These are phyloP conservation scores for Cyberlindnera nakhonratchasimensis DNA, from an alignment of 805 yeast genomes.

Conservation along the genomic window DNA sequence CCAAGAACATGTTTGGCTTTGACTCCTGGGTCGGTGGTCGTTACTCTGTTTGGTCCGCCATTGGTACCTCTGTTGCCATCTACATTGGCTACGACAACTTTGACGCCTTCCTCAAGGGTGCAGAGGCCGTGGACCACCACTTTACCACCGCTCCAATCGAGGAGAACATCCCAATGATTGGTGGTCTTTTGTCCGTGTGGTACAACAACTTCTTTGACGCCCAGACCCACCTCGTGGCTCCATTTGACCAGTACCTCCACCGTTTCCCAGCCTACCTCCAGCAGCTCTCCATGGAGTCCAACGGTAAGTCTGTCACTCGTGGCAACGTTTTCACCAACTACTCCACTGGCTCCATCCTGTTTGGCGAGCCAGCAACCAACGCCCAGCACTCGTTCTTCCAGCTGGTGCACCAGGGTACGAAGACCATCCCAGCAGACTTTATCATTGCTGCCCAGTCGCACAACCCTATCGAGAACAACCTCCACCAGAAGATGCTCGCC, in stretches of 20 bases:
- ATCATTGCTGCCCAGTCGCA: constrained; percentile 96
- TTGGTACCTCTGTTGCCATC: constrained; percentile 92
- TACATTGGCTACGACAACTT: constrained; percentile 96
- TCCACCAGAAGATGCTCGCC: constrained; percentile 98
- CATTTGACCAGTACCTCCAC: constrained; percentile 98
- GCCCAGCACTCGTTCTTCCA: constrained; percentile 99
- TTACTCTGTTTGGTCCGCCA: constrained; percentile 99
- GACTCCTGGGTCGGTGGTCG: constrained; percentile 99
- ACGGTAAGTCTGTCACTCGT: constrained; percentile 96
- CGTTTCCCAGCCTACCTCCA: constrained; percentile 99
- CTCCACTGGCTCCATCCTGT: constrained; percentile 92
- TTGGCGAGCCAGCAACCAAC: constrained; percentile 98
- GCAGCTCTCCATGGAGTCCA: constrained; percentile 98
- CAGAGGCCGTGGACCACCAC: constrained; percentile 94
- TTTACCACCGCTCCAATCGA: constrained; percentile 81
- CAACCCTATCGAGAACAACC: constrained; percentile 91
- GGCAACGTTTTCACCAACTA: constrained; percentile 87
- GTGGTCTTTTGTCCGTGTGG: constrained; percentile 95
- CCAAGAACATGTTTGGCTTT: constrained; percentile 97
- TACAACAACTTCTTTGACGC: constrained; percentile 98
- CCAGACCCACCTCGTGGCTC: constrained; percentile 97
- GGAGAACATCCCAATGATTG: constrained; percentile 87
- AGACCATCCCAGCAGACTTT: constrained; percentile 95
- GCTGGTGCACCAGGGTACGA: constrained; percentile 98
- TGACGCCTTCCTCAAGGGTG: constrained; percentile 90